A percentile compares a stretch with the other conserved stretches of the same genome.
phyloP scores from a whole-genome alignment of 2,329 filamentous ascomycete species.

The Fusarium palustre region DNA sequence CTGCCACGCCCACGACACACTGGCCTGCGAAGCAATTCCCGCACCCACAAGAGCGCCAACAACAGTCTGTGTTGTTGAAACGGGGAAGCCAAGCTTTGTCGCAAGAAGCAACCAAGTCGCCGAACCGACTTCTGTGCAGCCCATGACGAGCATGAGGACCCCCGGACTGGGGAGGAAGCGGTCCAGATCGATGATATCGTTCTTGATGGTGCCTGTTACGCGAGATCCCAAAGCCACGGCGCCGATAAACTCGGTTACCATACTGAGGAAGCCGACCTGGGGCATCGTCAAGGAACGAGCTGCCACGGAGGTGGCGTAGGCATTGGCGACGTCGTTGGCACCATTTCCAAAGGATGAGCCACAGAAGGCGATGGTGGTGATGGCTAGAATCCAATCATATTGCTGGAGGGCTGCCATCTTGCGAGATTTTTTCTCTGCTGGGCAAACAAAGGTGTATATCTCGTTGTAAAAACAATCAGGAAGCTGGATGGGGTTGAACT shows the following conservation, averaged over 20 bases:
- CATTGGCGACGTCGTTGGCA: neutral
- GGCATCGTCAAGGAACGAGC: neutral
- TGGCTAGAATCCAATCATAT: neutral
- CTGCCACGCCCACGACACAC: neutral
- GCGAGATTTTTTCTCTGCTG: neutral
- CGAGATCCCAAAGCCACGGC: neutral
- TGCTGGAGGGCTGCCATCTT: neutral
- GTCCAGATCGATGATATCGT: neutral
- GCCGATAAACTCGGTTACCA: neutral
- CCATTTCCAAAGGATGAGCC: neutral
- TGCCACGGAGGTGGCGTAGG: neutral
- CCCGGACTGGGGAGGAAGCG: neutral
- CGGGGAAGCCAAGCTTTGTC: neutral
- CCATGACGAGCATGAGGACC: neutral
- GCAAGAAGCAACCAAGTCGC: neutral
- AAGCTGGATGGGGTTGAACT: neutral
- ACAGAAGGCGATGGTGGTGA: neutral
- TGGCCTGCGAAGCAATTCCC: neutral
- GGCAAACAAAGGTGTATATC: neutral
- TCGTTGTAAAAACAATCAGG: neutral
- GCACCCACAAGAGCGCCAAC: neutral
- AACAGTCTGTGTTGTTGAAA: neutral
- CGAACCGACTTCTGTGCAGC: fast-evolving
- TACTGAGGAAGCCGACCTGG: neutral
- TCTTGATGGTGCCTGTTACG: neutral